Evolutionary conservation across 1,284 basidiomycete genomes (phyloP), one percentile per base, ranked within the genome.

Genomic region (Leccinum olivaceoglutinosum): DNA sequence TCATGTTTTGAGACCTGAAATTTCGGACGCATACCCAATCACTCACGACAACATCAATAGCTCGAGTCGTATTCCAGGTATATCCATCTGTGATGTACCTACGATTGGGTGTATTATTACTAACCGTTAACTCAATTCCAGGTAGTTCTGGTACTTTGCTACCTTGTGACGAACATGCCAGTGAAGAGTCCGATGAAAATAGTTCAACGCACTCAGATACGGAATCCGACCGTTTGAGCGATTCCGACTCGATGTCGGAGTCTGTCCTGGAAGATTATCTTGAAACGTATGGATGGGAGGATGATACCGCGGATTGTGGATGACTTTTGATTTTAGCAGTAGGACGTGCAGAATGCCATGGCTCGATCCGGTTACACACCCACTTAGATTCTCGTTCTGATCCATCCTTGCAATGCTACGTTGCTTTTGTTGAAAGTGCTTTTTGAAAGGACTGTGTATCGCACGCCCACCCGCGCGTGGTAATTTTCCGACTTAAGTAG

Each of bases 301-400:
- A 58, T 41, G 36, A 58, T 41, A 41, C 57, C 11, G 36, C 36
- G 8, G 36, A 57, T 57, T 41, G 38, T 41, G 38, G 57, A 29
- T 58, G 36, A 41, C 57, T 58, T 58, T 58, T 58, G 14, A 41
- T 57, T 29, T 58, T 58, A 16, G 57, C 18, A 55, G n/a, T 57
- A 57, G 32, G 55, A 14, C 11, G 8, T 29, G 34, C 6, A 38
- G 36, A 36, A 57, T 4, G 34, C 12, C 21, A 12, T 54, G 34
- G 54, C 29, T 21, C 11, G n/a, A 14, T 57, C 55, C 36, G 21
- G 34, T 38, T 57, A 57, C 25, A 55, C 14, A 54, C 51, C 29
- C 53, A 55, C 53, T 55, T 55, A 55, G 53, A 55, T 55, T 55
- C 53, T 34, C 53, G 41, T 8, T 41, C 41, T 41, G 41, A 41